A percentile compares a stretch with the other conserved stretches of the same genome.
Evolutionary conservation across 495 filamentous ascomycete species (phyloP).

Genomic region (Penicillium pulvis): DNA sequence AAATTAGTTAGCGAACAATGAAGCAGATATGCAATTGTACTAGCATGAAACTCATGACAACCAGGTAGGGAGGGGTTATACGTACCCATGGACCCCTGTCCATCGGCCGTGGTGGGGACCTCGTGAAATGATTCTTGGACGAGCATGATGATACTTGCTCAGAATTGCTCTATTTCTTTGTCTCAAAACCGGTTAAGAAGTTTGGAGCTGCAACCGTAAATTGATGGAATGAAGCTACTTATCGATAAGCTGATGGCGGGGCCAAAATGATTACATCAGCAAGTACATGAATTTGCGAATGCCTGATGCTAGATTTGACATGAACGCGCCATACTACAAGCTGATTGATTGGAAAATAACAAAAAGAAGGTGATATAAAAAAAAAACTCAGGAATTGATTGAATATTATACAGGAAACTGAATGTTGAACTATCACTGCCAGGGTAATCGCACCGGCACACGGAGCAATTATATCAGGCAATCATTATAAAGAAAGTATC

Average conservation of each 20-base stretch:
- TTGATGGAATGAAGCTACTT: slow-evolving; percentile 11
- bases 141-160: slow-evolving; percentile 55
- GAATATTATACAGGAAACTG: slow-evolving; percentile 34
- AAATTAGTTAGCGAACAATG: slow-evolving; percentile 5
- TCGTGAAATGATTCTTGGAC: slow-evolving; percentile 67
- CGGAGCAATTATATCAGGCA: slow-evolving; percentile 9
- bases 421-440: slow-evolving; percentile 12
- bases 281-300: not conserved
- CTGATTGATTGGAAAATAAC: not conserved
- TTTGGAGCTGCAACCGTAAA: slow-evolving; percentile 5
- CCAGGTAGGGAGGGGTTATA: slow-evolving; percentile 6
- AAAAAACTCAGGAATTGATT: slow-evolving; percentile 15
- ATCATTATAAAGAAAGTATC: slow-evolving; percentile 26
- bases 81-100: slow-evolving; percentile 63
- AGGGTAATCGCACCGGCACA: not conserved
- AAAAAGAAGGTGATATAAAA: not conserved
- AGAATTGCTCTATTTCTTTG: not conserved
- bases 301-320: not conserved
- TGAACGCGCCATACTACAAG: not conserved
- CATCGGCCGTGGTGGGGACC: slow-evolving; percentile 66
- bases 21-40: not conserved
- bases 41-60: not conserved
- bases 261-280: slow-evolving; percentile 5
- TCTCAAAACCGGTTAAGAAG: not conserved
- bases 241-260: slow-evolving; percentile 24